Conservation (phyloP, 768 basidiomycete species). For the Dacryopinax primogenitus region DNA sequence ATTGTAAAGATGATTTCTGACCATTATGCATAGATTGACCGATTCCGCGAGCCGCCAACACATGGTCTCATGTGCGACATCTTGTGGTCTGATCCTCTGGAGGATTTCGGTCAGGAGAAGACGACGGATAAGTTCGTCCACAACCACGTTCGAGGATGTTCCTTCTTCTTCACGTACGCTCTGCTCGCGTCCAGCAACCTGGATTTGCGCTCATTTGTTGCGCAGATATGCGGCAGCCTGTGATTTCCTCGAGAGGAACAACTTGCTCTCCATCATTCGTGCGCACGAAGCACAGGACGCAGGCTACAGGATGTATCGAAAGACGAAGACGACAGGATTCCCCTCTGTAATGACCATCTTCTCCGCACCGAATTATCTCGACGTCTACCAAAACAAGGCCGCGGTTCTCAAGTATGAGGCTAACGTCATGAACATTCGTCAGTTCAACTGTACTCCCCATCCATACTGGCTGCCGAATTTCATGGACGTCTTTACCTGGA, state of each 20-base stretch:
- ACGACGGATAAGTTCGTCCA: conserved; percentile 81
- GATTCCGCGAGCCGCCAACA: conserved; percentile 96
- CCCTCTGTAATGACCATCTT: conserved; percentile 99
- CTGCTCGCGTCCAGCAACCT: not conserved
- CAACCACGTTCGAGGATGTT: conserved; percentile 94
- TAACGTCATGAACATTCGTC: conserved; percentile 96
- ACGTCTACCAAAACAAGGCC: conserved; percentile 98
- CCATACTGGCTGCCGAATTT: conserved; percentile 99
- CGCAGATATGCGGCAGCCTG: conserved; percentile 89
- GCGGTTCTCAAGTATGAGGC: conserved; percentile 98
- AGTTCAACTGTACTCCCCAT: conserved; percentile 89
- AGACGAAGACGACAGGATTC: conserved; percentile 95
- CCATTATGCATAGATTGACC: conserved; percentile 56
- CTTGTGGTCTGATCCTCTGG: conserved; percentile 94
- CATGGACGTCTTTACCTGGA: conserved; percentile 99
- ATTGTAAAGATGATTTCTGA: not conserved
- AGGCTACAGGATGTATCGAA: conserved; percentile 97
- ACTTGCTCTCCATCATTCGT: conserved; percentile 88
- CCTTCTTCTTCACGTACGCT: conserved; percentile 88
- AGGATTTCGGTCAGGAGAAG: conserved; percentile 94
- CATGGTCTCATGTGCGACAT: conserved; percentile 98
- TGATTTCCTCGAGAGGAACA: conserved; percentile 93
- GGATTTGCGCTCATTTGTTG: not conserved
- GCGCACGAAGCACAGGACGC: conserved; percentile 99
- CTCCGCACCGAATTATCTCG: conserved; percentile 94